phyloP scores from a whole-genome alignment of 768 basidiomycete species.

The Termitomyces sp. region DNA sequence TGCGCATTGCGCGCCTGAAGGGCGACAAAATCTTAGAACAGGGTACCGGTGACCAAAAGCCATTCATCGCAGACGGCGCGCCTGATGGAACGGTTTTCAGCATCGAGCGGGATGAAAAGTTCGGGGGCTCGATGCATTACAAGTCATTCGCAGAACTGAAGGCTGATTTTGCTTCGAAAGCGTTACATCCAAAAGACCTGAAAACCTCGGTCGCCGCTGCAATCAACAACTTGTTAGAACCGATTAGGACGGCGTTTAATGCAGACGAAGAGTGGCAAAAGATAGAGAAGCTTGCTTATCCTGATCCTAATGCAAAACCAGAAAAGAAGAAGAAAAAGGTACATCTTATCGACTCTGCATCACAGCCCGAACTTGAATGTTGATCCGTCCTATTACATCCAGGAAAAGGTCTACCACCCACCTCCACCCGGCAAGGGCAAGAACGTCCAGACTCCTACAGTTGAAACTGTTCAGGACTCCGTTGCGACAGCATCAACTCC shows the following conservation, averaged over 20 bases:
- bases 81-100: slow-evolving; percentile 81
- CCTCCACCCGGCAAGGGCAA: slow-evolving; percentile 79
- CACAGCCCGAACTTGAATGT: neutral
- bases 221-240: slow-evolving; percentile 69
- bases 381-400: neutral
- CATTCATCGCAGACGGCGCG: slow-evolving; percentile 64
- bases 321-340: slow-evolving; percentile 64
- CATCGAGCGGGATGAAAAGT: slow-evolving; percentile 71
- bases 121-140: slow-evolving; percentile 79
- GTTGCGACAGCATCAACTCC: slow-evolving; percentile 8
- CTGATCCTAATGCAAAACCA: slow-evolving; percentile 59
- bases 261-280: slow-evolving; percentile 76
- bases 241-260: slow-evolving; percentile 75
- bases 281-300: slow-evolving; percentile 78
- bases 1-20: slow-evolving; percentile 54
- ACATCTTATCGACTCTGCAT: neutral
- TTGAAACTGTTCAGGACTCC: neutral
- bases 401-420: slow-evolving; percentile 82
- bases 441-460: slow-evolving; percentile 28
- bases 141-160: slow-evolving; percentile 56
- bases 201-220: slow-evolving; percentile 73
- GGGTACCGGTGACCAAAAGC: slow-evolving; percentile 45
- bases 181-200: slow-evolving; percentile 85
- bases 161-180: slow-evolving; percentile 67
- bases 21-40: slow-evolving; percentile 46